phyloP scores from a whole-genome alignment of 176 grass and related monocot genomes.

The maize (Zea mays) region DNA sequence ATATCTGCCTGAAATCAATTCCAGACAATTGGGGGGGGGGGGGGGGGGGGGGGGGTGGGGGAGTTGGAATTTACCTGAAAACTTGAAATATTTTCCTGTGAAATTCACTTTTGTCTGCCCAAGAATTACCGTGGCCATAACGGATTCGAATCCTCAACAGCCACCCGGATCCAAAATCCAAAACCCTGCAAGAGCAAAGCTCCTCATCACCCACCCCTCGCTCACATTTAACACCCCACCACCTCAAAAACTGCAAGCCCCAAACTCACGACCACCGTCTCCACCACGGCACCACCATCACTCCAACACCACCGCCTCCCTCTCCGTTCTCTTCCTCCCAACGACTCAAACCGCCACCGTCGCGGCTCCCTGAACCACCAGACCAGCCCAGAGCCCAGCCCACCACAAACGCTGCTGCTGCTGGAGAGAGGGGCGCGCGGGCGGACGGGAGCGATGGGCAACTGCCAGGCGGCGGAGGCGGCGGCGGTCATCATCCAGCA shows the following conservation, averaged over 20 bases:
- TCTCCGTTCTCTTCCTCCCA: constrained; percentile 12
- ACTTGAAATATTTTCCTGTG: not conserved
- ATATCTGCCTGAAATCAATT: too few relatives aligned
- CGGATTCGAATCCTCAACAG: too few relatives aligned
- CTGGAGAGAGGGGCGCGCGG: not conserved
- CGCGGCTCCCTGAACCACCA: not conserved
- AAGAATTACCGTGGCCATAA: not conserved
- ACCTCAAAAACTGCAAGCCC: constrained; percentile 38
- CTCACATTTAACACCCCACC: constrained; percentile 45
- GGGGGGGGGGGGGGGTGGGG: too few relatives aligned
- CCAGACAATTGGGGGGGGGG: too few relatives aligned
- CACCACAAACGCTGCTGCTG: not conserved
- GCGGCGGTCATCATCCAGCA: constrained; percentile 82
- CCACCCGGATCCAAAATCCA: not conserved
- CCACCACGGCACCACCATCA: not conserved
- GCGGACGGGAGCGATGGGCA: constrained; percentile 61
- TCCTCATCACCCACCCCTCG: constrained; percentile 4
- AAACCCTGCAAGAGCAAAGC: not conserved
- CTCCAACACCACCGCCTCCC: constrained; percentile 5
- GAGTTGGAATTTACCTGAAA: not conserved
- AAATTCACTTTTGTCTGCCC: not conserved
- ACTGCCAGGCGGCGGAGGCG: constrained; percentile 95
- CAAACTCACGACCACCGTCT: constrained; percentile 27
- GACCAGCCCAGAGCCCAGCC: too few relatives aligned
- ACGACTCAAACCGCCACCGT: constrained; percentile 25